Conservation (phyloP, 2,329 filamentous ascomycete genomes). For the Phyllosticta citrichinensis region DNA sequence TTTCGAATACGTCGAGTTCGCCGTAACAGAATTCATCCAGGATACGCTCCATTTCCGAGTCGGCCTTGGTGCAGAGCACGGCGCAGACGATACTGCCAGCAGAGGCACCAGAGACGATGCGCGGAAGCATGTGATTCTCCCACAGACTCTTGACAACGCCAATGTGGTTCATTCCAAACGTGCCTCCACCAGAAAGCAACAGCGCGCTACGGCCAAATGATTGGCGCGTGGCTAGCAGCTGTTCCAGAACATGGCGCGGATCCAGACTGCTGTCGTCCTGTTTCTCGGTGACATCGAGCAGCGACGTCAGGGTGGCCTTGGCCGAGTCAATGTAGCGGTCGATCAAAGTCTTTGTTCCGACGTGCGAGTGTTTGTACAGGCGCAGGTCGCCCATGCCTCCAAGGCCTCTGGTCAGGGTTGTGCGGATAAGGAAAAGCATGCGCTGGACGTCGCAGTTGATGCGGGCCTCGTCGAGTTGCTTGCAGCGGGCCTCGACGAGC, state of each 20-base stretch:
- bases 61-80: constrained; percentile 66
- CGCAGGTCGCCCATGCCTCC: constrained; percentile 77
- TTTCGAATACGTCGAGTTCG: constrained; percentile 73
- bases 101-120: constrained; percentile 80
- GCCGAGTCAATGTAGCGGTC: constrained; percentile 79
- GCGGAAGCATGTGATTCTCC: constrained; percentile 63
- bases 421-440: constrained; percentile 76
- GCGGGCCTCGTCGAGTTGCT: constrained; percentile 65
- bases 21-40: constrained; percentile 64
- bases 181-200: constrained; percentile 74
- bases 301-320: constrained; percentile 58
- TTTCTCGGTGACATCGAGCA: constrained; percentile 54
- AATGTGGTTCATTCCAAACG: constrained; percentile 87
- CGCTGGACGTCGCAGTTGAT: constrained; percentile 58
- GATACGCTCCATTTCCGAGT: constrained; percentile 64
- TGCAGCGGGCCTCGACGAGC: constrained; percentile 59
- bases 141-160: constrained; percentile 76
- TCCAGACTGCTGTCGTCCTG: constrained; percentile 43
- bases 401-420: constrained; percentile 67
- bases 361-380: constrained; percentile 73
- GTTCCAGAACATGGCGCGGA: constrained; percentile 52
- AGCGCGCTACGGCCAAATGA: constrained; percentile 79
- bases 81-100: constrained; percentile 80
- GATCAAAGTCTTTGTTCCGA: constrained; percentile 78
- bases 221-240: constrained; percentile 61